Evolutionary conservation across 1,284 basidiomycete species (phyloP).

Genomic region (Caloboletus firmus): DNA sequence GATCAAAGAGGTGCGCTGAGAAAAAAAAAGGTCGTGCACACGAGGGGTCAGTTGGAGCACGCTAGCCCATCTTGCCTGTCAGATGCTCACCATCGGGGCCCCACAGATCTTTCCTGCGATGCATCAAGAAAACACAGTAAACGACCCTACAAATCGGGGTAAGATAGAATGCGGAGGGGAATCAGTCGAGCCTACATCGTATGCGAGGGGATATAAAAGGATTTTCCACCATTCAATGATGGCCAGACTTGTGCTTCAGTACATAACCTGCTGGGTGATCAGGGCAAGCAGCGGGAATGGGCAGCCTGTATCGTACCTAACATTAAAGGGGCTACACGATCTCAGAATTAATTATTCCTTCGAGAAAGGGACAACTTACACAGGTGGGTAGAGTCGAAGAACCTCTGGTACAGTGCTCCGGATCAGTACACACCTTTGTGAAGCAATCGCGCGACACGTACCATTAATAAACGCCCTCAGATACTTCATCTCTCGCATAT

Average conservation of each 20-base stretch:
- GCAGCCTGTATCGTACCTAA: constrained; percentile 34
- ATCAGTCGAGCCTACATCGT: constrained; percentile 15
- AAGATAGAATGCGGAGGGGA: not conserved
- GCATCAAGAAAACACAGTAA: constrained; percentile 37
- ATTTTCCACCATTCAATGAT: constrained; percentile 19
- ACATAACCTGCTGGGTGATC: constrained; percentile 31
- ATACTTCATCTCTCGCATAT: constrained; percentile 56
- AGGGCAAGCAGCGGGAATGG: constrained; percentile 6
- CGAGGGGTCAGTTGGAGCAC: not conserved
- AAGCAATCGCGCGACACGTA: constrained; percentile 22
- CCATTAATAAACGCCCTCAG: constrained; percentile 60
- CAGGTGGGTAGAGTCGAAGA: constrained; percentile 58
- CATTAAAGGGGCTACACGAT: constrained; percentile 46
- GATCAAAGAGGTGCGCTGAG: constrained; percentile 47
- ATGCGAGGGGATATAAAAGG: constrained; percentile 24
- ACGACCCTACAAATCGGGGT: constrained; percentile 13
- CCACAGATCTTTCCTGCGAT: constrained; percentile 39
- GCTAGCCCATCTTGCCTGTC: not conserved
- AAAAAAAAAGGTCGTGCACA: not conserved
- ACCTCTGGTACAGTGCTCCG: constrained; percentile 42
- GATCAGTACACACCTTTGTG: not conserved
- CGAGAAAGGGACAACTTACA: constrained; percentile 38
- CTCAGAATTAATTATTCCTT: not conserved
- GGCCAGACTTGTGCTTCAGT: constrained; percentile 23
- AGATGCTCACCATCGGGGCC: constrained; percentile 34